A percentile compares a stretch with the other conserved stretches of the same genome.
These are phyloP conservation scores for Xylaria cubensis DNA, from an alignment of 495 filamentous ascomycete genomes.

Conservation along the genomic window DNA sequence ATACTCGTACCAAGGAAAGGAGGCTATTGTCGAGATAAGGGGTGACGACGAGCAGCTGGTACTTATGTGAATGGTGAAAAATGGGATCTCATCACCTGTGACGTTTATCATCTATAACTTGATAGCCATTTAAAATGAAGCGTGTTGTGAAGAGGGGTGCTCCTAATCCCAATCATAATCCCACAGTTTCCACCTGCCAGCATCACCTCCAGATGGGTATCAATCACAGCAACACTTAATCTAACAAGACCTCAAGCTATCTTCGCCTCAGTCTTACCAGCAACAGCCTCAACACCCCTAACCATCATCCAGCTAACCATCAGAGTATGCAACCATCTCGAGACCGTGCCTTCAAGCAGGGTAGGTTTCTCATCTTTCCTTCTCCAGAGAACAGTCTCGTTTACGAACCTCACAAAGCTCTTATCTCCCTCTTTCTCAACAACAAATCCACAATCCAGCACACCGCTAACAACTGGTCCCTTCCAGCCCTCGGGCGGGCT, in stretches of 20 bases:
- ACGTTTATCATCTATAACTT: neutral
- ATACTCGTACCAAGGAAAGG: neutral
- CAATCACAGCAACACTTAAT: neutral
- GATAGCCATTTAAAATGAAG: neutral
- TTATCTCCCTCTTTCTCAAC: constrained; percentile 14
- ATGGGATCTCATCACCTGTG: too few relatives aligned
- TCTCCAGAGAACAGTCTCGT: constrained; percentile 47
- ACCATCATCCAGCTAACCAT: constrained; percentile 43
- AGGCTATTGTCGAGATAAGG: neutral
- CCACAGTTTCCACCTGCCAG: neutral
- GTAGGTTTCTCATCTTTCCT: constrained; percentile 29
- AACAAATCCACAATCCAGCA: constrained; percentile 36
- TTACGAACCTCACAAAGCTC: constrained; percentile 32
- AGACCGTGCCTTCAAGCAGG: constrained; percentile 36
- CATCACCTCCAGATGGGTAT: neutral
- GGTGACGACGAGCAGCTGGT: neutral
- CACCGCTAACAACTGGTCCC: constrained; percentile 36
- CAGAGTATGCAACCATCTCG: constrained; percentile 38
- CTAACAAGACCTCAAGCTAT: neutral
- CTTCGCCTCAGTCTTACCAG: neutral
- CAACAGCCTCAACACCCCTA: constrained; percentile 40
- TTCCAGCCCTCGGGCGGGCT: constrained; percentile 38
- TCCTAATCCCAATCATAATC: neutral
- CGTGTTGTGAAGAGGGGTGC: neutral
- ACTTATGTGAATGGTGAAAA: too few relatives aligned